Conservation (phyloP, 139 green algal species). For the Coelastrella sp. region DNA sequence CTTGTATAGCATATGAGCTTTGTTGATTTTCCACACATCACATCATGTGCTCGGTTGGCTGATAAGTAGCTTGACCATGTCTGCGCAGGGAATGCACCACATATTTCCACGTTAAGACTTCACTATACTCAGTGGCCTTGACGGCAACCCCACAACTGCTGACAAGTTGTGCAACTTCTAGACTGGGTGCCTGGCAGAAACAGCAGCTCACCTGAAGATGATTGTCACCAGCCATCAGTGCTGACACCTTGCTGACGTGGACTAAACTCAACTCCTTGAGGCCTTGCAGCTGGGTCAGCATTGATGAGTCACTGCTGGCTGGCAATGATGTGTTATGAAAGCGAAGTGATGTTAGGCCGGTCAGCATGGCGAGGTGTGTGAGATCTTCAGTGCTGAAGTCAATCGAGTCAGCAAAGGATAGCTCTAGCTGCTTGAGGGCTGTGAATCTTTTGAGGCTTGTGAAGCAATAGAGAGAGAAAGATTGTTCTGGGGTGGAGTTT, state of each 20-base stretch:
- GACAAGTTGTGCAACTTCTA: too few relatives aligned
- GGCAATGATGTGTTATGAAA: constrained; percentile 8
- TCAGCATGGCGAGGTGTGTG: background rate
- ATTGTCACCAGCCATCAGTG: constrained; percentile 23
- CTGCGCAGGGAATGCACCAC: too few relatives aligned
- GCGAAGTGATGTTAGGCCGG: background rate
- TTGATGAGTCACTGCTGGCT: background rate
- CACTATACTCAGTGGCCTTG: too few relatives aligned
- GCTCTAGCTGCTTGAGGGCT: constrained; percentile 15
- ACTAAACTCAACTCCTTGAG: constrained; percentile 26
- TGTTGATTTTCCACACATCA: background rate
- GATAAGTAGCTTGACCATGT: too few relatives aligned
- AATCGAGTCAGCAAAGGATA: constrained; percentile 15
- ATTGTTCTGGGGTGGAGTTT: background rate
- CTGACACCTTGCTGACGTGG: constrained; percentile 43
- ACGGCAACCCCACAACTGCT: too few relatives aligned
- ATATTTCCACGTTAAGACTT: too few relatives aligned
- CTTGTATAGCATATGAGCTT: background rate
- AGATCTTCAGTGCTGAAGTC: background rate
- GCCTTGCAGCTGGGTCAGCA: background rate
- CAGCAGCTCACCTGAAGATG: constrained; percentile 23
- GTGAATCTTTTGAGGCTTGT: background rate
- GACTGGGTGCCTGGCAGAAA: too few relatives aligned
- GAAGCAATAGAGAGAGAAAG: background rate
- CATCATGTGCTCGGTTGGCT: too few relatives aligned